phyloP scores from a whole-genome alignment of 1,284 basidiomycete species.

The Gymnopus androsaceus region DNA sequence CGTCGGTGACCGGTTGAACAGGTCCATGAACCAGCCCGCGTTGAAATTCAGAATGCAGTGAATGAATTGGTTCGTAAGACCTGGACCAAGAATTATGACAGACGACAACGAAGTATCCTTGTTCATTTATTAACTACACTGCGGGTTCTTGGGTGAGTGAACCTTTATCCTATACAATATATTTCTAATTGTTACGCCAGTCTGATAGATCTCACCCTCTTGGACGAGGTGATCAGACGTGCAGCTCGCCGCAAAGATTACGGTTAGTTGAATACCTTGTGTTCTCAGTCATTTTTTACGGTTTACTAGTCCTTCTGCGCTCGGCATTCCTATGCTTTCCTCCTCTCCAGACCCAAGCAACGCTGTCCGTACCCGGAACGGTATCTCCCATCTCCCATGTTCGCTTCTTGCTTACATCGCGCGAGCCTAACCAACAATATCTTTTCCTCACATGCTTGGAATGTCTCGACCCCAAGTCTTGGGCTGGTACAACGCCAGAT shows the following conservation, averaged over 20 bases:
- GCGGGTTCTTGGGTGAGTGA: constrained; percentile 26
- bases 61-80: constrained; percentile 21
- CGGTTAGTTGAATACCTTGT: constrained; percentile 29
- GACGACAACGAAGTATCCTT: constrained; percentile 21
- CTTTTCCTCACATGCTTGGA: constrained; percentile 65
- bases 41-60: constrained; percentile 12
- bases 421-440: constrained; percentile 60
- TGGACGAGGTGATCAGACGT: constrained; percentile 44
- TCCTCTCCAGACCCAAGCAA: constrained; percentile 25
- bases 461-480: constrained; percentile 55
- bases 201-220: no score
- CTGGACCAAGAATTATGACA: constrained; percentile 19
- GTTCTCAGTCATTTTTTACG: constrained; percentile 13
- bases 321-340: constrained; percentile 53
- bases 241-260: constrained; percentile 31
- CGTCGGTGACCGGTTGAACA: background rate
- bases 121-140: constrained; percentile 26
- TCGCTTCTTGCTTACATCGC: constrained; percentile 56
- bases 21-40: constrained; percentile 6
- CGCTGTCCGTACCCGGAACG: constrained; percentile 31
- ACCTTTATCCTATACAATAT: no score
- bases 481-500: constrained; percentile 62
- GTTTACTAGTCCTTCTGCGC: constrained; percentile 39
- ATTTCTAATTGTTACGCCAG: no score
- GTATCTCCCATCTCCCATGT: constrained; percentile 48